These are phyloP conservation scores for Cordyceps tenuipes DNA, from an alignment of 2,329 filamentous ascomycete species.

Conservation along the genomic window DNA sequence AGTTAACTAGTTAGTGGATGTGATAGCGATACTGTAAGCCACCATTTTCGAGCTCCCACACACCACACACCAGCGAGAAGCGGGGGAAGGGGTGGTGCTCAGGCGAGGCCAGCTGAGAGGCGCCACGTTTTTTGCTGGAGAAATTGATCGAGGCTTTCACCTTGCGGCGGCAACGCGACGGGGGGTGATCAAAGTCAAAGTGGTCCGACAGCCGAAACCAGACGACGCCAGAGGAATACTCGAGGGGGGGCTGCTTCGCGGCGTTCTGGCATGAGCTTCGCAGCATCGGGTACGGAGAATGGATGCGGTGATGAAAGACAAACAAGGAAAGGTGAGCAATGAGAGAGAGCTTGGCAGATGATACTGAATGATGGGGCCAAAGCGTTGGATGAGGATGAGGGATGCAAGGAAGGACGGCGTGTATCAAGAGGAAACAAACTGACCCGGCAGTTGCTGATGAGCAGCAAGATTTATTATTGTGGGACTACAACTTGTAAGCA, in stretches of 20 bases:
- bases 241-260: too few relatives aligned
- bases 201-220: too few relatives aligned
- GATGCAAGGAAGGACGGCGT: too few relatives aligned
- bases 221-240: too few relatives aligned
- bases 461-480: not conserved
- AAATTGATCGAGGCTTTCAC: not conserved
- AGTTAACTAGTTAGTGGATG: not conserved
- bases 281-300: not conserved
- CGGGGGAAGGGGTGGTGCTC: not conserved
- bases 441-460: not conserved
- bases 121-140: not conserved
- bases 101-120: conserved; percentile 6
- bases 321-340: not conserved
- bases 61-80: not conserved
- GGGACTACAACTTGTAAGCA: not conserved
- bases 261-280: not conserved
- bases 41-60: not conserved
- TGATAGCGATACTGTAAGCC: not conserved
- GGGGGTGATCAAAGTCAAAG: not conserved
- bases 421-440: not conserved
- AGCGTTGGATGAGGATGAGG: too few relatives aligned
- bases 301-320: not conserved
- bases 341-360: not conserved
- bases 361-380: too few relatives aligned
- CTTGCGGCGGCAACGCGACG: not conserved